phyloP scores from a whole-genome alignment of 768 basidiomycete genomes.

The Phallus indusiatus region DNA sequence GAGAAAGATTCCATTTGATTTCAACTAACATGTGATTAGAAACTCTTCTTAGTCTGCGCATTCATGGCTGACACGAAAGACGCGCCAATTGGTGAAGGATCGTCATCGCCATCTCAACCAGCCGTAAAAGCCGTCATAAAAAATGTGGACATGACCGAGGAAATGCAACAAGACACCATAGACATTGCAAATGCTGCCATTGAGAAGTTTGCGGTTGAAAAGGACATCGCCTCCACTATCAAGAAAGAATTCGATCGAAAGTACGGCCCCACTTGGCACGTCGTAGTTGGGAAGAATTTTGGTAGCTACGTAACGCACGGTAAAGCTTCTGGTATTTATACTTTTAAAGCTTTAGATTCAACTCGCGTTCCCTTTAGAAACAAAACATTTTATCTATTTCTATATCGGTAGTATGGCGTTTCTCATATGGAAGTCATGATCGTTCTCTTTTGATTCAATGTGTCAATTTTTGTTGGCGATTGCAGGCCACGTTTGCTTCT shows the following conservation, averaged over 20 bases:
- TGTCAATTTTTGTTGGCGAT: slow-evolving; percentile 9
- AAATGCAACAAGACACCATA: slow-evolving; percentile 92
- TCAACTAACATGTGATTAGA: too few species aligned
- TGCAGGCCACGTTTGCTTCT: slow-evolving; percentile 6
- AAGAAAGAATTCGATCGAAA: slow-evolving; percentile 96
- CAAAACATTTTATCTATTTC: slow-evolving; percentile 98
- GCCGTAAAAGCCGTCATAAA: slow-evolving; percentile 86
- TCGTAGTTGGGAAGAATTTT: slow-evolving; percentile 98
- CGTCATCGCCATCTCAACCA: slow-evolving; percentile 9
- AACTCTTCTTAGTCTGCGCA: neutral
- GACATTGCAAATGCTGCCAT: slow-evolving; percentile 79
- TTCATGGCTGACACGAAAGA: slow-evolving; percentile 7
- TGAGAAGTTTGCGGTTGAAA: slow-evolving; percentile 90
- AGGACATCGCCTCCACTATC: slow-evolving; percentile 95
- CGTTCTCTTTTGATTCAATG: neutral
- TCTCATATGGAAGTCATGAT: slow-evolving; percentile 90
- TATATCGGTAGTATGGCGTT: slow-evolving; percentile 89
- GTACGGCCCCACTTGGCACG: slow-evolving; percentile 95
- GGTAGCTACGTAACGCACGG: slow-evolving; percentile 97
- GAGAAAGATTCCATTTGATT: too few species aligned
- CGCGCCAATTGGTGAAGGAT: slow-evolving; percentile 1
- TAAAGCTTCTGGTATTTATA: slow-evolving; percentile 28
- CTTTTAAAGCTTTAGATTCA: neutral
- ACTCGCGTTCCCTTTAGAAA: slow-evolving; percentile 48
- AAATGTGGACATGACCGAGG: slow-evolving; percentile 93